Base-by-base conservation (phyloP, 1,139 yeast species). In the Saccharomyces hybrid region DNA sequence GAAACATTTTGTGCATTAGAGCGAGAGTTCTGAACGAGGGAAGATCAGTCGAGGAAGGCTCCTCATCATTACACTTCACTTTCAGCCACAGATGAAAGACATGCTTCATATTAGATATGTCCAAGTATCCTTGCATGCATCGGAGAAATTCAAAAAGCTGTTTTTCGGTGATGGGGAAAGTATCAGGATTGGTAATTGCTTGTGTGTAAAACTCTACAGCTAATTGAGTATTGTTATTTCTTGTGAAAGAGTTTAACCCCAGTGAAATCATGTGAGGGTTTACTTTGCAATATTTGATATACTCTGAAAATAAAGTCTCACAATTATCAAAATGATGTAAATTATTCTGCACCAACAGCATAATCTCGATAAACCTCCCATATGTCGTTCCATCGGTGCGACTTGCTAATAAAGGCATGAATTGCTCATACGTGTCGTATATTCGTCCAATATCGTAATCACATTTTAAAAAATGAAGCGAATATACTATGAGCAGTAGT, bases 131-230 rank as follows among this genome's bases (percentile, higher is more conserved):
- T 44, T 55, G 52, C 38, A 67, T 47, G 25, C 60, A 61, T 26
- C 50, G 51, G 3, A 65, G 50, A 49, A 65, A 60, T 14, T 28
- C 32, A 44, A 55, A 56, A 9, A 67, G 56, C 14, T 62, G 62
- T 5, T 50, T 50, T 11, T 57, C 50, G 2, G 58, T 55, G 25
- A 68, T 50, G 0, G 66, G 66, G 48, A 66, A 68, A 0, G 62
- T 61, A 27, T 67, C 69, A 34, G 61, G 63, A 56, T 65, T 63
- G 14, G 60, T 57, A 51, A 67, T 49, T 14, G 65, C 59, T 47
- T 68, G 69, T 3, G 58, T 56, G 52, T 60, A 69, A 53, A 68
- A 67, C 51, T 67, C 70, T 51, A 63, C 67, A 14, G 70, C 70
- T 20, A 66, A 55, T 47, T 62, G 65, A 34, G 61, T 50, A 51